phyloP scores from a whole-genome alignment of 768 basidiomycete species.

The Roridomyces roridus region DNA sequence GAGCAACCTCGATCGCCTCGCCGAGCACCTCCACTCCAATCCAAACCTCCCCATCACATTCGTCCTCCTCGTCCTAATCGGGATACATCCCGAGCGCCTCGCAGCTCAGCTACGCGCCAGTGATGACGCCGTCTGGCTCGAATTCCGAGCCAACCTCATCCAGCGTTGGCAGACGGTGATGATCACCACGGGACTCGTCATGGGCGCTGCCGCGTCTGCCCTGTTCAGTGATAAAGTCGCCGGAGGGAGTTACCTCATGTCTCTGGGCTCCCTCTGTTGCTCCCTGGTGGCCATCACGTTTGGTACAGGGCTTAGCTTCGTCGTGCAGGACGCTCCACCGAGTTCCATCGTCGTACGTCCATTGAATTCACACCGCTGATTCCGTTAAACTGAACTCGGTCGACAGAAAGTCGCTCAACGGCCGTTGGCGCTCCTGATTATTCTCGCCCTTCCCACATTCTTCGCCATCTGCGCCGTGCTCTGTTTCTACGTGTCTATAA shows the following conservation, averaged over 20 bases:
- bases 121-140: constrained; percentile 10
- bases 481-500: constrained; percentile 17
- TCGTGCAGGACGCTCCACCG: constrained; percentile 15
- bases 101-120: constrained; percentile 11
- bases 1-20: not conserved
- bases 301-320: constrained; percentile 18
- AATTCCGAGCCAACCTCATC: constrained; percentile 17
- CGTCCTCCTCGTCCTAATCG: constrained; percentile 17
- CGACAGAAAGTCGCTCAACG: constrained; percentile 5
- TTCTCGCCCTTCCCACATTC: constrained; percentile 16
- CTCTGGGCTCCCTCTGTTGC: constrained; percentile 16
- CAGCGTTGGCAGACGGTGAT: constrained; percentile 21
- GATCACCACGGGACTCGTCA: constrained; percentile 20
- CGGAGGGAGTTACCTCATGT: constrained; percentile 12
- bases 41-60: constrained; percentile 9
- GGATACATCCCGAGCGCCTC: constrained; percentile 11
- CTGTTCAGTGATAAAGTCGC: constrained; percentile 15
- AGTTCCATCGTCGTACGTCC: constrained; percentile 1
- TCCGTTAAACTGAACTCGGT: not conserved
- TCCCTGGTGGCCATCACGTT: constrained; percentile 16
- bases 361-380: not conserved
- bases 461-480: constrained; percentile 21
- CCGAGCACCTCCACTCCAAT: not conserved
- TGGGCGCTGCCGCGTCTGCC: constrained; percentile 16
- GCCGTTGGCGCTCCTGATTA: constrained; percentile 13